Percentiles rank a stretch among this genome's conserved stretches.
Conservation (phyloP, 148 eudicot species). For the Persicaria maculosa region DNA sequence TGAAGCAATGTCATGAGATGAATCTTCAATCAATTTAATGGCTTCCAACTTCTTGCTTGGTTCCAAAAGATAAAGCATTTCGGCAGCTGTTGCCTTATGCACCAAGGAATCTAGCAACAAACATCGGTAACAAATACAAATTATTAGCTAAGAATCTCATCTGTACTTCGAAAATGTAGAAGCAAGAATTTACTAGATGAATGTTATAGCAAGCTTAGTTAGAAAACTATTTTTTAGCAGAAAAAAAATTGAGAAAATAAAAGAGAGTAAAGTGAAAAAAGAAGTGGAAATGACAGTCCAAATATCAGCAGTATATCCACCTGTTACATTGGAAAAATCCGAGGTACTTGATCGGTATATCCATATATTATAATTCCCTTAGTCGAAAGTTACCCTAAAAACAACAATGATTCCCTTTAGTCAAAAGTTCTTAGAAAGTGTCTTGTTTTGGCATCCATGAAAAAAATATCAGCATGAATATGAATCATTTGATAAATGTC, state of each 20-base stretch:
- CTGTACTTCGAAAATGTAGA: conserved; percentile 30
- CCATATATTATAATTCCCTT: no score
- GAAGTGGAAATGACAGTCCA: no score
- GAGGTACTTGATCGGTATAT: no score
- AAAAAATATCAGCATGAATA: neutral
- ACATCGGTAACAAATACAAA: neutral
- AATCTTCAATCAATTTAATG: conserved; percentile 61
- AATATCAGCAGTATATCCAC: no score
- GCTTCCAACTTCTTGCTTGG: conserved; percentile 73
- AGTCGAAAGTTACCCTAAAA: no score
- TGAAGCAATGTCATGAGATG: conserved; percentile 38
- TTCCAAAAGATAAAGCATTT: conserved; percentile 70
- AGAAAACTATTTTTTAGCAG: neutral
- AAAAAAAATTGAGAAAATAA: neutral
- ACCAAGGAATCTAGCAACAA: conserved; percentile 62
- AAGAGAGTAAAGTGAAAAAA: no score
- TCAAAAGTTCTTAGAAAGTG: neutral
- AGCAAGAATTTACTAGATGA: neutral
- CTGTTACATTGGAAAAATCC: no score
- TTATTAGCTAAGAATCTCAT: conserved; percentile 26
- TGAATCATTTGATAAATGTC: neutral
- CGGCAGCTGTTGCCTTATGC: conserved; percentile 92
- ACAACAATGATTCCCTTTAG: no score
- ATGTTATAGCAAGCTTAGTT: neutral
- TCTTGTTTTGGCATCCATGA: neutral